These are phyloP conservation scores for Juncus inflexus DNA, from an alignment of 176 grass and related monocot genomes.

Conservation along the genomic window DNA sequence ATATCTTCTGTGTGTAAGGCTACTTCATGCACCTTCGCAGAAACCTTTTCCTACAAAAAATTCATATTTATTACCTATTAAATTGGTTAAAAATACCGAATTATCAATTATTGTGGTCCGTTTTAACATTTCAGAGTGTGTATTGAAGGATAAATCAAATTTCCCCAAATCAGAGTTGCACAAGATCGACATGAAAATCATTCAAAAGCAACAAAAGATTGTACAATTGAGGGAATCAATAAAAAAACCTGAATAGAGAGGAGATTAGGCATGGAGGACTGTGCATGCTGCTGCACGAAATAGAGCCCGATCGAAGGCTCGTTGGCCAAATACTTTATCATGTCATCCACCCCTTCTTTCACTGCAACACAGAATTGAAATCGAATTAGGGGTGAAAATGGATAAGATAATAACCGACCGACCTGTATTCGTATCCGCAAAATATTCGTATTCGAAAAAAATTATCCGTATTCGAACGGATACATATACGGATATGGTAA, in stretches of 20 bases:
- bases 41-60: conserved; percentile 46
- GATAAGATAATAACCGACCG: too few relatives aligned
- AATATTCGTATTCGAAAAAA: too few relatives aligned
- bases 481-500: too few relatives aligned
- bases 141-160: too few relatives aligned
- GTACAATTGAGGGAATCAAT: not conserved
- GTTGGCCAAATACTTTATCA: conserved; percentile 84
- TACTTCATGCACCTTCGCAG: conserved; percentile 74
- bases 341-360: conserved; percentile 82
- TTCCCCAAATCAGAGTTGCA: too few relatives aligned
- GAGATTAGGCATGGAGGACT: conserved; percentile 71
- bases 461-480: too few relatives aligned
- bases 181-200: too few relatives aligned
- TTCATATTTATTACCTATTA: too few relatives aligned
- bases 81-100: too few relatives aligned
- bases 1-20: conserved; percentile 88
- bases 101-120: too few relatives aligned
- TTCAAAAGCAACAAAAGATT: not conserved
- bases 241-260: conserved; percentile 54
- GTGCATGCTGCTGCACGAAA: conserved; percentile 91
- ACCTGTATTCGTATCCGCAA: too few relatives aligned
- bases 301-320: conserved; percentile 89
- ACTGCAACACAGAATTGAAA: conserved; percentile 32
- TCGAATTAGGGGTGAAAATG: not conserved
- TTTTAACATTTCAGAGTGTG: too few relatives aligned